Base-by-base conservation (phyloP, 352 stramenopile species). In the Phytophthora sp. region DNA sequence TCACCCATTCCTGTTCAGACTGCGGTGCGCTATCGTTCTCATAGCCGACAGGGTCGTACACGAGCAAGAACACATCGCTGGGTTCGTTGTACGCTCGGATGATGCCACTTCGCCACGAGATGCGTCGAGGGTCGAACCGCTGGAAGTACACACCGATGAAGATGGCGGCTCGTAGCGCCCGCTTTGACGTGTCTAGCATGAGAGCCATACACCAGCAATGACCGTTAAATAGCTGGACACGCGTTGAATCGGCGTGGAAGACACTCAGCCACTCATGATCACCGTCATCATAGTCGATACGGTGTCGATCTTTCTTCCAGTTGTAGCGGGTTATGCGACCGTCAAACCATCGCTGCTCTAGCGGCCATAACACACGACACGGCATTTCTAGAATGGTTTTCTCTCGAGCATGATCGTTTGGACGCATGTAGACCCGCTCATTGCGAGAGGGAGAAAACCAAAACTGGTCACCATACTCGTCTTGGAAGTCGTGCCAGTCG, bases 401-500 rank as follows among this genome's bases (percentile, higher is more conserved):
- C 41, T 89, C 74, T 9, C 62, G 56, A 0, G 80, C 82, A 26
- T 74, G 72, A 13, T 91, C 80, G 42, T 90, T 92, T n/a, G 84
- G 86, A 13, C 86, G 77, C 15, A 93, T 69, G 57, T 88, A 87
- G 12, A 75, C 60, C 0, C 82, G 79, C 33, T 74, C 56, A 45
- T 90, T 86, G 4, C 79, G 73, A 13, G 83, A 93, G 7, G 86
- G 81, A 8, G 86, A 95, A 67, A 93, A 95, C 82, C 84, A 95
- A 47, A 92, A 93, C 47, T 79, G 73, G 39, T 86, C 78, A 4
- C 79, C 83, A 20, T 76, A 70, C 16, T 89, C 78, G 45, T 91
- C 82, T 41, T 79, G 53, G 30, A 91, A 89, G 26, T 90, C 84
- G 12, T 69, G 66, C 86, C 86, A 95, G 69, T 93, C 86, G 35